Base-by-base conservation (phyloP, 257 asterid genomes). In the Echites panduratus region DNA sequence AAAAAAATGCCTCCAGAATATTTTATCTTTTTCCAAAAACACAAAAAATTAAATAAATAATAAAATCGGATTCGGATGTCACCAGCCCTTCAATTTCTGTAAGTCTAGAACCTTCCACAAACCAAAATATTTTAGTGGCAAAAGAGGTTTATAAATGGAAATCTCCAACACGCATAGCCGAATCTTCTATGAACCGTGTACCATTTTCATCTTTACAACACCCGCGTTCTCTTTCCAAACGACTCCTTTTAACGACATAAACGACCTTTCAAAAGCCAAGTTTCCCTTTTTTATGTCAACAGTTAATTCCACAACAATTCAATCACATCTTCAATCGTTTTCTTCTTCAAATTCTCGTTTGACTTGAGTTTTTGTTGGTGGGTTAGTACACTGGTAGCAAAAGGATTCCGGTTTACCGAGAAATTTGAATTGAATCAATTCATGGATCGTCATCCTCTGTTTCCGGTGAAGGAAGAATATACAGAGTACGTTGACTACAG, bases 91-190 rank as follows among this genome's bases (percentile, higher is more conserved):
- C 45, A 58, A 62, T 38, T 47, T n/a, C 68, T 20, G 54, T 63
- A 70, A 75, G 71, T 85, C 91, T 79, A 84, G 96, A 89, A 85
- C 85, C 11, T 89, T 89, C 96, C 85, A 26, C 19, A 7, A 10
- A 22, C 50, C 13, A 72, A 77, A 45, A 68, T 57, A 66, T 57
- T 32, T 48, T 72, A 44, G 20, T 5, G 16, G n/a, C 20, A 9
- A 35, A 8, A 14, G 7, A 73, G 11, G 19, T 20, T 38, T 35
- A 19, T 50, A 32, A 29, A 50, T 50, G 8, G 26, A 50, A 56
- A 14, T 3, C 56, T 24, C 14, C 43, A 29, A 50, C 9, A 22
- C 24, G 19, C 6, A 0, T 8, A 26, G 17, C n/a, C 52, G 66
- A 40, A 54, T 27, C 6, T 54, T 57, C 75, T 45, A 22, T 6